Base-by-base conservation (phyloP, 2,329 filamentous ascomycete genomes). In the Ceratocystis cacaofunesta region DNA sequence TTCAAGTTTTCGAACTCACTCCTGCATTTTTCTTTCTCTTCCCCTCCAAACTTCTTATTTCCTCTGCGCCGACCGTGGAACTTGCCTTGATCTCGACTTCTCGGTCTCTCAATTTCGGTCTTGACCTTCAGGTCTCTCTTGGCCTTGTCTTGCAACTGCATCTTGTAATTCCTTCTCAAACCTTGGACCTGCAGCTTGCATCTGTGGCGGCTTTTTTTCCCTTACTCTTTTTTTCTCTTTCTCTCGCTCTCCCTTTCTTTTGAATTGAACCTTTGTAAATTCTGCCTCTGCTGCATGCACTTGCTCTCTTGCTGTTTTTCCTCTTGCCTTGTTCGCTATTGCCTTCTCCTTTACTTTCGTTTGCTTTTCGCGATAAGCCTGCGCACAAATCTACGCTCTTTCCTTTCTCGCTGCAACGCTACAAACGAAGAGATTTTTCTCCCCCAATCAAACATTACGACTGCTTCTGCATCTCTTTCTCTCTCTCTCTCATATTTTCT, bases 301-400 rank as follows among this genome's bases (percentile, higher is more conserved):
- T 63, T 63, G 28, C 17, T 30, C 25, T 62, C 43, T 62, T 4
- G 19, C 41, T 62, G 22, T 1, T 50, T 62, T 17, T 30, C 28
- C 19, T 15, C 30, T 25, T 43, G 25, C 8, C 46, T 22, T 30
- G 48, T 5, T 48, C 19, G 7, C 5, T 28, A 5, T 48, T 46
- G 15, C 22, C 7, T 15, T 17, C 46, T 44, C 36, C 41, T 36
- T 62, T 25, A 46, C 25, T 62, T 4, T 17, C 15, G 55, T 25
- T 58, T 30, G 25, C 55, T 32, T 36, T 30, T 58, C 55, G 55
- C 55, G 28, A 58, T 58, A 58, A 58, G 55, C 55, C 55, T n/a
- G 30, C 55, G 28, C 55, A 58, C 55, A 58, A 58, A 36, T 64
- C 32, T 8, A 44, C 52, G 50, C 52, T 64, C 55, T 61, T 46